These are phyloP conservation scores for Micractinium sp. DNA, from an alignment of 139 green algal species.

Conservation along the genomic window DNA sequence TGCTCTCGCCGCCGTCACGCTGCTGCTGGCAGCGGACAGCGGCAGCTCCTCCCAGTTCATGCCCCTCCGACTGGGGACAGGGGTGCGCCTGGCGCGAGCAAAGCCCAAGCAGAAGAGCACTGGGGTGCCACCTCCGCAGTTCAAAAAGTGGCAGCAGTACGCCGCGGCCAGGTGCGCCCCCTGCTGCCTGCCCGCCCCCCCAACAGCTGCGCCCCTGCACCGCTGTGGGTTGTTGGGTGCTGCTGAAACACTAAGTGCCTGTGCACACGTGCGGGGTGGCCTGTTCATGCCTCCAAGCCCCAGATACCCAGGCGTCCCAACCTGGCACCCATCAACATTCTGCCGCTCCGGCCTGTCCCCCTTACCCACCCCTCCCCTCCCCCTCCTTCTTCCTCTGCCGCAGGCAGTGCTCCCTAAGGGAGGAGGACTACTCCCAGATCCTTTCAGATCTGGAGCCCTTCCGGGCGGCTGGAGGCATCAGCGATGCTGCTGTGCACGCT, in stretches of 20 bases:
- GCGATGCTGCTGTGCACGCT: background rate
- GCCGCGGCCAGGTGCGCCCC: background rate
- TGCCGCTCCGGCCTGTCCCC: no score
- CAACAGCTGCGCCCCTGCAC: no score
- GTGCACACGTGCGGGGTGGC: no score
- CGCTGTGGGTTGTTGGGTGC: background rate
- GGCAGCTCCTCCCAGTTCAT: background rate
- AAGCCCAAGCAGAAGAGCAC: background rate
- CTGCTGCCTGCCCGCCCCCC: no score
- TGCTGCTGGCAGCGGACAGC: background rate
- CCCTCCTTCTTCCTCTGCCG: background rate
- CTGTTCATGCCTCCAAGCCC: no score
- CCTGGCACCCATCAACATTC: background rate
- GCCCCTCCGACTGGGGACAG: background rate
- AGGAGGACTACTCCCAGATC: background rate
- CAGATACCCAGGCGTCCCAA: background rate
- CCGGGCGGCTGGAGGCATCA: background rate
- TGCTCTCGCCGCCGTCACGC: background rate
- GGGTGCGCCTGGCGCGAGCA: background rate
- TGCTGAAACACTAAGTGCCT: background rate
- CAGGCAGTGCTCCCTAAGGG: background rate
- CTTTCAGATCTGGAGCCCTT: background rate
- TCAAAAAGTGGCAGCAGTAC: background rate
- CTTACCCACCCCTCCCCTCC: background rate
- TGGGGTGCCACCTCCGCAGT: background rate